These are phyloP conservation scores for Colletotrichum gloeosporioides DNA, from an alignment of 2,329 filamentous ascomycete species.

Conservation along the genomic window DNA sequence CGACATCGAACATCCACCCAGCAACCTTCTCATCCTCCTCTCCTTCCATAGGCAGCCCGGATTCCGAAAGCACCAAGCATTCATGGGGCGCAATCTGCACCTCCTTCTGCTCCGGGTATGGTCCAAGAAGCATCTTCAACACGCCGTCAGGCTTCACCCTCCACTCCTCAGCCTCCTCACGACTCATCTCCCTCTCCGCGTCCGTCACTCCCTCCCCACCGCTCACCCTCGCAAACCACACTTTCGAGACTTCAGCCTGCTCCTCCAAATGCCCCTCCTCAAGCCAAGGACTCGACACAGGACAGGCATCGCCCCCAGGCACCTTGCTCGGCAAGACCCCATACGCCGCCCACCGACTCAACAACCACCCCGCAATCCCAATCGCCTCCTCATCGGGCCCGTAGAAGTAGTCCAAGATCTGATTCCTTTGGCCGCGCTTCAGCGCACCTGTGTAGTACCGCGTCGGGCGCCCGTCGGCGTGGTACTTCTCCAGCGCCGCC, in stretches of 20 bases:
- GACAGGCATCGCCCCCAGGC: background rate
- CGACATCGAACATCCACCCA: constrained; percentile 61
- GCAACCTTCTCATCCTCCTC: constrained; percentile 28
- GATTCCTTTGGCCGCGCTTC: constrained; percentile 26
- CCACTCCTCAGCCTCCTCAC: constrained; percentile 34
- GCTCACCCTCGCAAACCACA: constrained; percentile 17
- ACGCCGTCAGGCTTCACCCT: constrained; percentile 26
- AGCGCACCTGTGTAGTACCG: constrained; percentile 43
- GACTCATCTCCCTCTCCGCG: constrained; percentile 1
- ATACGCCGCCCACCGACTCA: constrained; percentile 35
- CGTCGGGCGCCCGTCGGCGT: constrained; percentile 26
- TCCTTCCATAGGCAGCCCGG: constrained; percentile 32
- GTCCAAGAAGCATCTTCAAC: constrained; percentile 40
- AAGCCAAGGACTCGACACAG: constrained; percentile 24
- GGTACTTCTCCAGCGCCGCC: constrained; percentile 15
- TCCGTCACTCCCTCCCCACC: background rate
- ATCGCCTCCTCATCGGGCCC: constrained; percentile 25
- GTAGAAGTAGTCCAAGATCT: constrained; percentile 28
- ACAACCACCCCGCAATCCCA: constrained; percentile 22
- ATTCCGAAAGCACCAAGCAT: constrained; percentile 29
- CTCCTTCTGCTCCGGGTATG: constrained; percentile 33
- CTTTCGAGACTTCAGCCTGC: constrained; percentile 2
- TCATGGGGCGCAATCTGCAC: constrained; percentile 31
- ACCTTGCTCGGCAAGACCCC: constrained; percentile 30
- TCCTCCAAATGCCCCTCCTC: constrained; percentile 12